These are phyloP conservation scores for Baudoinia panamericana DNA, from an alignment of 495 filamentous ascomycete species.

Conservation along the genomic window DNA sequence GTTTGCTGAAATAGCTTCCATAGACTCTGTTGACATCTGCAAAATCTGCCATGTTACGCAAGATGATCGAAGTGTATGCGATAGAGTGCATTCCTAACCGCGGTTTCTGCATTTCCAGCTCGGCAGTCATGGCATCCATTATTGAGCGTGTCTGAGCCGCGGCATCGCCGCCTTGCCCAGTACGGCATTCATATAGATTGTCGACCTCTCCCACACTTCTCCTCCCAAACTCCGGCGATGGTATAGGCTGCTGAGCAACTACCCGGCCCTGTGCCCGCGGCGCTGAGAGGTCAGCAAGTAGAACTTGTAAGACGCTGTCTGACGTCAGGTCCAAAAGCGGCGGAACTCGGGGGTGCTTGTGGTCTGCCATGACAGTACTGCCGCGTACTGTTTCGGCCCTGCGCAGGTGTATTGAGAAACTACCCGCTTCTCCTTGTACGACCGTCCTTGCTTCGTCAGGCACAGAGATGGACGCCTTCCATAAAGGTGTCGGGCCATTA, in stretches of 20 bases:
- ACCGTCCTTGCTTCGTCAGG: constrained; percentile 39
- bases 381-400: constrained; percentile 47
- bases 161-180: constrained; percentile 4
- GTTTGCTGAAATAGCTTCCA: constrained; percentile 49
- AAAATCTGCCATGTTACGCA: constrained; percentile 73
- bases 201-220: too few species aligned
- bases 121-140: constrained; percentile 1
- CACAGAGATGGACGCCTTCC: constrained; percentile 58
- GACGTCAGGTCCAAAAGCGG: background rate
- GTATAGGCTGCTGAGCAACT: too few species aligned
- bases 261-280: too few species aligned
- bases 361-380: too few species aligned
- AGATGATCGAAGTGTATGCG: constrained; percentile 58
- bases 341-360: too few species aligned
- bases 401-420: constrained; percentile 47
- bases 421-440: constrained; percentile 56
- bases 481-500: constrained; percentile 59
- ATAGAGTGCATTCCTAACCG: constrained; percentile 34
- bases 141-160: constrained; percentile 12
- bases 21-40: constrained; percentile 60
- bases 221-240: too few species aligned
- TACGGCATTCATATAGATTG: too few species aligned
- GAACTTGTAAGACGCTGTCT: too few species aligned
- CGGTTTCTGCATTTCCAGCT: background rate
- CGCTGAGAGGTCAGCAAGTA: too few species aligned